Evolutionary conservation across 768 basidiomycete genomes (phyloP), one percentile per base, ranked within the genome.

Genomic region (Hygrocybe coccinea): DNA sequence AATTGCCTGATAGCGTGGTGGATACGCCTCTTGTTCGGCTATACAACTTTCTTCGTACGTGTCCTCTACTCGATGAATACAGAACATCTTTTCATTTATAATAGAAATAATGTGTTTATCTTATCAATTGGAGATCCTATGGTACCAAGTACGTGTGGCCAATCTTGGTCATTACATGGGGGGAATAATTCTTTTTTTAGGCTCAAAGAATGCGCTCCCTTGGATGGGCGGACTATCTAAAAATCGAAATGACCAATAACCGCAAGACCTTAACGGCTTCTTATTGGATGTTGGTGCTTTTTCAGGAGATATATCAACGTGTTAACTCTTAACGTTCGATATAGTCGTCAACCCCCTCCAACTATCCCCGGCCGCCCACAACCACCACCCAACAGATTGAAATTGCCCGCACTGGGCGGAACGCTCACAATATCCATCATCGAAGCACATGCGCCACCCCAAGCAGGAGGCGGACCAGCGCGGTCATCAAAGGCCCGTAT

Each of bases 61-160:
- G 47, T 14, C 50, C 36, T 57, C 33, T 39, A 33, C 14, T 38
- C 44, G 8, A 14, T 39, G 19, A 21, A 24, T 14, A 19, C 43
- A 33, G 24, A 53, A 48, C 47, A 22, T 29, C 36, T 48, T 14
- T 25, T 22, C 36, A 45, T 39, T 22, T 47, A 24, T 24, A 14
- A 5, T 59, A 95, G 92, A 94, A 67, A 87, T 91, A 77, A 89
- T 94, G 82, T 90, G 91, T 1, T 70, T 97, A 56, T 87, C 90
- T 2, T 97, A 97, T 69, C 94, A 95, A 64, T 78, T 97, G 14
- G 95, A 94, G 69, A 88, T 93, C 59, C 69, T 97, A 47, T 85
- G 84, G 79, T 88, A 85, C 63, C 91, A 93, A 65, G 79, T 79
- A 59, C 34, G 67, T 65, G 47, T 19, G 15, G 12, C 2, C 17